A percentile compares a stretch with the other conserved stretches of the same genome.
phyloP scores from a whole-genome alignment of 2,329 filamentous ascomycete genomes.

The Diaporthe citriasiana region DNA sequence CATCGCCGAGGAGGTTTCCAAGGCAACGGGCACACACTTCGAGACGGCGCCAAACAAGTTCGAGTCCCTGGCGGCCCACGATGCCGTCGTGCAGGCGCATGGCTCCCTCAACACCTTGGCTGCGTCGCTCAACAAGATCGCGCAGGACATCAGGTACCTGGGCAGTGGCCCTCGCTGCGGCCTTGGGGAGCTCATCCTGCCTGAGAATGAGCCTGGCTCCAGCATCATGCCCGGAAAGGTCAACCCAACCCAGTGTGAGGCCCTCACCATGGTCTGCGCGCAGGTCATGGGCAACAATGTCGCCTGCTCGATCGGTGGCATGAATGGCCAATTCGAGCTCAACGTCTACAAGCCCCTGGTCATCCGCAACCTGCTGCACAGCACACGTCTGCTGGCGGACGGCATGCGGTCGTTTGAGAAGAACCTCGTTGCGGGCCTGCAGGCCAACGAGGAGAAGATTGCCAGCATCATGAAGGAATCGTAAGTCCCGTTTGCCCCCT shows the following conservation, averaged over 20 bases:
- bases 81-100: conserved; percentile 94
- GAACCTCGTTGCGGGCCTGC: conserved; percentile 88
- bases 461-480: conserved; percentile 91
- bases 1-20: conserved; percentile 90
- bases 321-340: conserved; percentile 98
- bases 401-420: conserved; percentile 96
- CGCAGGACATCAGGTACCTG: conserved; percentile 97
- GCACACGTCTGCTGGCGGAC: conserved; percentile 87
- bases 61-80: conserved; percentile 94
- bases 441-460: conserved; percentile 96
- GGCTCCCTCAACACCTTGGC: conserved; percentile 95
- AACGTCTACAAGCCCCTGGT: conserved; percentile 99
- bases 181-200: conserved; percentile 91
- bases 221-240: conserved; percentile 99
- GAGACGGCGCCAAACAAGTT: conserved; percentile 99
- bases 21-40: conserved; percentile 94
- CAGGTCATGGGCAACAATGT: conserved; percentile 99
- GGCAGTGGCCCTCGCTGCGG: conserved; percentile 96
- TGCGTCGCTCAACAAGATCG: conserved; percentile 94
- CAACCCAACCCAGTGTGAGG: conserved; percentile 98
- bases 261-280: conserved; percentile 95
- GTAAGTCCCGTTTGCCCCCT: conserved; percentile 64
- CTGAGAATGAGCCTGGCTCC: conserved; percentile 97
- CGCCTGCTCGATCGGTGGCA: conserved; percentile 91
- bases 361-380: conserved; percentile 96